Evolutionary conservation across 768 basidiomycete genomes (phyloP), one percentile per base, ranked within the genome.

Genomic region (Kwoniella newhampshirensis): DNA sequence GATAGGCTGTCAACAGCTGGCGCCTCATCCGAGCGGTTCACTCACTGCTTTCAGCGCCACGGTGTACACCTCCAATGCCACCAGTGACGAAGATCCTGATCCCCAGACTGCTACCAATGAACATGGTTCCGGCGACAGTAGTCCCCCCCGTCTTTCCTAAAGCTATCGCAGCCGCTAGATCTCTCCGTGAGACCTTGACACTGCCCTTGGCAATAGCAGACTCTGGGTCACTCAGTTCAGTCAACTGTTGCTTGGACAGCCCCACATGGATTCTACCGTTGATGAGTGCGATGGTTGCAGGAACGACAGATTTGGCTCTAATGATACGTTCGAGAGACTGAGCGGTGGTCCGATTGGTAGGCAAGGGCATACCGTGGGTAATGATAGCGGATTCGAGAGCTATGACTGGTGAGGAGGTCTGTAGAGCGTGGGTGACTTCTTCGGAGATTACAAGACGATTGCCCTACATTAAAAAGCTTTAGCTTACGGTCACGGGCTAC

Each of bases 311-410:
- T 28, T 83, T 83, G 1, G 81, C 81, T 57, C 91, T 81, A 27
- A 94, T 86, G 46, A 87, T 86, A 6, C 68, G 72, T 75, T 91
- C 90, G 18, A 94, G 80, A 5, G 85, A 85, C 28, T 78, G 77
- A 0, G 90, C 86, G 21, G 87, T 85, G 25, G 85, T 80, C 5
- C 87, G 73, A 69, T 91, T 93, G 35, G 81, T 80, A 0, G 91
- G 91, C 63, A 84, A 84, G 0, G 91, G 89, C 78, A 94, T 84
- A 18, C 79, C 94, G 80, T 97, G 91, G 1, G 92, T 92, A 57
- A 96, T 85, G 51, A 98, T 83, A 1, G 94, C 86, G 1, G 88
- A 89, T 75, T 98, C 94, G 11, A 98, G 83, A 12, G 93, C 92
- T 11, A 97, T 91, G 42, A 97, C 80, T 18, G 91, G 85, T 59